Conservation (phyloP, 2,329 filamentous ascomycete species). For the Mycosphaerelloides madeirae region DNA sequence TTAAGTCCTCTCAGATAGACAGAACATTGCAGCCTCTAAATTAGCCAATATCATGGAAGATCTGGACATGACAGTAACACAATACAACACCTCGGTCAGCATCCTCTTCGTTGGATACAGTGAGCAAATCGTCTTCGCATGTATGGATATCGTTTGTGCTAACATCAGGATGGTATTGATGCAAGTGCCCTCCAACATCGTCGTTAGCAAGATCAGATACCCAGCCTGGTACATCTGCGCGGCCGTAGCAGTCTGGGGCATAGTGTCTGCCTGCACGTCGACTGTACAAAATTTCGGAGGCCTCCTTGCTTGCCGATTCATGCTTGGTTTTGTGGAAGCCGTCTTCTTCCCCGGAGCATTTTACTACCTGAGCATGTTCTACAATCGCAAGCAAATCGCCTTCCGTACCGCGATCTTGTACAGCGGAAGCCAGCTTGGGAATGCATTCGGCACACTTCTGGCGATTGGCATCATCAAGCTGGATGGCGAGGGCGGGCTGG, state of each 20-base stretch:
- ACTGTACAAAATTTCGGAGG: constrained; percentile 32
- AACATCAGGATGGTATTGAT: constrained; percentile 29
- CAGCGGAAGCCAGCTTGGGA: constrained; percentile 34
- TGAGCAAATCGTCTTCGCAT: neutral
- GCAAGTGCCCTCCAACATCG: constrained; percentile 41
- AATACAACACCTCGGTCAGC: constrained; percentile 23
- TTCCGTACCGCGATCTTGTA: constrained; percentile 37
- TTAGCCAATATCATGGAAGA: constrained; percentile 22
- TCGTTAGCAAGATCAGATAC: constrained; percentile 40
- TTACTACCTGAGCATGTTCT: constrained; percentile 42
- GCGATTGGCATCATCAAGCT: constrained; percentile 24
- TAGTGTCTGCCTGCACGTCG: constrained; percentile 33
- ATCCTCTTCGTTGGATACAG: constrained; percentile 27
- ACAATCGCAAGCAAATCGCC: constrained; percentile 37
- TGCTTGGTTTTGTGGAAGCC: constrained; percentile 36
- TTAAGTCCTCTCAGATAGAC: constrained; percentile 12
- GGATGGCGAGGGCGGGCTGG: constrained; percentile 29
- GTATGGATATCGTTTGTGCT: neutral
- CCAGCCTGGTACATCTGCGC: constrained; percentile 42
- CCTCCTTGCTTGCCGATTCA: constrained; percentile 34
- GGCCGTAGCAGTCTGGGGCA: constrained; percentile 31
- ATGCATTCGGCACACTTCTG: constrained; percentile 22
- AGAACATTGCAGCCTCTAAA: constrained; percentile 23
- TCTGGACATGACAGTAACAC: constrained; percentile 12
- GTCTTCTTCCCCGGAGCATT: constrained; percentile 38